Conservation (phyloP, 2,329 filamentous ascomycete genomes). For the Colletotrichum truncatum region DNA sequence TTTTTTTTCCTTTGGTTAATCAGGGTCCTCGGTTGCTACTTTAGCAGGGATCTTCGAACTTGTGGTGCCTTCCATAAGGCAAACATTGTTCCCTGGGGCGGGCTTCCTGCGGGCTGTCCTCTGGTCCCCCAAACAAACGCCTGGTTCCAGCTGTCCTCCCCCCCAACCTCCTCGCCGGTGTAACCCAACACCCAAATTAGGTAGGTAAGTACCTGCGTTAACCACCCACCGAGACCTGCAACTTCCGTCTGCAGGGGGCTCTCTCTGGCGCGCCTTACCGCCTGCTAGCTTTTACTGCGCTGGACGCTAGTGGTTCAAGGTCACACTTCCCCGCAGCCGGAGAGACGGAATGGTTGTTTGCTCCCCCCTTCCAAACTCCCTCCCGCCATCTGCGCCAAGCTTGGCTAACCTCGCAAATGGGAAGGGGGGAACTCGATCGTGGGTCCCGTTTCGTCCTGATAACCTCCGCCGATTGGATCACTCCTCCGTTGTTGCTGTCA, state of each 20-base stretch:
- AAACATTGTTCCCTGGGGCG: too few species aligned
- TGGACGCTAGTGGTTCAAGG: constrained; percentile 19
- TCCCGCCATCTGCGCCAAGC: constrained; percentile 18
- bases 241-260: constrained; percentile 13
- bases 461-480: constrained; percentile 7
- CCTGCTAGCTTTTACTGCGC: constrained; percentile 8
- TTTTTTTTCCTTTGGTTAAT: constrained; percentile 11
- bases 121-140: neutral
- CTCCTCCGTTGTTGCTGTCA: neutral
- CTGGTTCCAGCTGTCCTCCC: neutral
- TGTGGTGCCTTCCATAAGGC: neutral
- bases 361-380: neutral
- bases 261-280: constrained; percentile 6
- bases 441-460: constrained; percentile 14
- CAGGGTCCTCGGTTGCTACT: constrained; percentile 20
- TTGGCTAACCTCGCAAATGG: constrained; percentile 7
- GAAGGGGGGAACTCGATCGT: constrained; percentile 5
- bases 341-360: constrained; percentile 1
- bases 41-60: constrained; percentile 9
- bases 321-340: constrained; percentile 27
- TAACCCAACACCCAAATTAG: constrained; percentile 9
- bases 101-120: too few species aligned
- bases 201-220: neutral
- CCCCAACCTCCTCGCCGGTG: neutral
- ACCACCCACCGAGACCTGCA: neutral